Percentiles rank a stretch among this genome's conserved stretches.
Conservation (phyloP, 2,329 filamentous ascomycete species). For the Sphaerulina populicola region DNA sequence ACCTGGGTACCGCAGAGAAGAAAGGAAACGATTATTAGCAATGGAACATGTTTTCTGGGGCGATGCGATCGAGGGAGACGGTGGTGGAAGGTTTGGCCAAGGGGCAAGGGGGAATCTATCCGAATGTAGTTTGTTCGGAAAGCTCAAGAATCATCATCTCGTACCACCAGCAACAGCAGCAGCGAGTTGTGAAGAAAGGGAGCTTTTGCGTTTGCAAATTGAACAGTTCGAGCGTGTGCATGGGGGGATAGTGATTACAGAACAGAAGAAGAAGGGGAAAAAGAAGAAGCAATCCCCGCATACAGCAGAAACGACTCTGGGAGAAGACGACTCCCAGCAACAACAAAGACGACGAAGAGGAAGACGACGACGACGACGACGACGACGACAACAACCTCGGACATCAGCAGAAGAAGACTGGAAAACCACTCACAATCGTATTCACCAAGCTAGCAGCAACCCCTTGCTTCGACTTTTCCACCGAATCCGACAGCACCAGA, state of each 20-base stretch:
- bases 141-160: background rate
- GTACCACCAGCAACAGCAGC: too few relatives aligned
- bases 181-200: background rate
- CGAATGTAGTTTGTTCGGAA: background rate
- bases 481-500: slow-evolving; percentile 50
- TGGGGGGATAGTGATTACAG: background rate
- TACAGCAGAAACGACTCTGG: too few relatives aligned
- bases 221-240: slow-evolving; percentile 7
- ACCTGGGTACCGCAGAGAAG: too few relatives aligned
- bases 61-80: background rate
- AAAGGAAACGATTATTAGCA: background rate
- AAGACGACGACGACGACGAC: too few relatives aligned
- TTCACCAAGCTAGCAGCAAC: slow-evolving; percentile 51
- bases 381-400: background rate
- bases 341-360: too few relatives aligned
- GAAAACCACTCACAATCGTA: slow-evolving; percentile 33
- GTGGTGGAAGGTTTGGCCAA: background rate
- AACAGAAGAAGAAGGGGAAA: background rate
- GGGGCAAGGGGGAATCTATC: background rate
- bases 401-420: slow-evolving; percentile 5
- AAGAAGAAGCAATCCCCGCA: too few relatives aligned
- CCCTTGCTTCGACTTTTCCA: slow-evolving; percentile 43
- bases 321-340: too few relatives aligned
- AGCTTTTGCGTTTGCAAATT: slow-evolving; percentile 1
- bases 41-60: slow-evolving; percentile 2